Percentiles rank a stretch among this genome's conserved stretches.
phyloP scores from a whole-genome alignment of 1,284 basidiomycete genomes.

The Ustilago vetiveriae region DNA sequence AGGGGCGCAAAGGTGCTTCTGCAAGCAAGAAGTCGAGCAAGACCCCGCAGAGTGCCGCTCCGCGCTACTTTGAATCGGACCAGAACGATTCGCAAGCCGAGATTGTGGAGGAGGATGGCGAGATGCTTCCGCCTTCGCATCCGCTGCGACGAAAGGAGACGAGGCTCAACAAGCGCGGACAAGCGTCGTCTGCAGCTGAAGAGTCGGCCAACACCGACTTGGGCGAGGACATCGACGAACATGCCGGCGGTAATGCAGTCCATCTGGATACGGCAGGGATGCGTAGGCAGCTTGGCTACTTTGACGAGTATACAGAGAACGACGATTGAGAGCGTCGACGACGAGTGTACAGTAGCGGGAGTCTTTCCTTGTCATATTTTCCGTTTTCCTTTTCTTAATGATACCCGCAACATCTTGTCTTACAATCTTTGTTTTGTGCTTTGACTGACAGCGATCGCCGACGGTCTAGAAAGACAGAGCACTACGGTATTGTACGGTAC shows the following conservation, averaged over 20 bases:
- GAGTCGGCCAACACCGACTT: slow-evolving; percentile 38
- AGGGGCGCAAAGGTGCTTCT: slow-evolving; percentile 8
- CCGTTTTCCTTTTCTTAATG: not conserved
- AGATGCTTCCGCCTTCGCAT: slow-evolving; percentile 37
- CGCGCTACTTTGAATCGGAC: slow-evolving; percentile 35
- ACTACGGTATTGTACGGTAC: no score
- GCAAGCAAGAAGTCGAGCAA: slow-evolving; percentile 14
- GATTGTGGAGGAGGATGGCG: slow-evolving; percentile 41
- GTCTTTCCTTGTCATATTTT: not conserved
- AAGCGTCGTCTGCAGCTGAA: slow-evolving; percentile 23
- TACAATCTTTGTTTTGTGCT: no score
- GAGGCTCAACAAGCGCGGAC: slow-evolving; percentile 25
- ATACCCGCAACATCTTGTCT: not conserved
- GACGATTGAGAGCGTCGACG: slow-evolving; percentile 7
- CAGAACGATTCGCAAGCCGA: slow-evolving; percentile 29
- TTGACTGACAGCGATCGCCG: no score
- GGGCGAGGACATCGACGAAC: slow-evolving; percentile 39
- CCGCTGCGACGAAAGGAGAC: slow-evolving; percentile 37
- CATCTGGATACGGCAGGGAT: slow-evolving; percentile 20
- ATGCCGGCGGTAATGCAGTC: slow-evolving; percentile 23
- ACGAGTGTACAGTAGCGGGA: no score
- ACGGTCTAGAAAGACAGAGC: no score
- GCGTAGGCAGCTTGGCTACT: slow-evolving; percentile 37
- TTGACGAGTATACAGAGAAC: slow-evolving; percentile 20
- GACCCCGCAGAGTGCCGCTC: slow-evolving; percentile 7